phyloP scores from a whole-genome alignment of 2,329 filamentous ascomycete genomes.

The Pseudocercospora fuligena region DNA sequence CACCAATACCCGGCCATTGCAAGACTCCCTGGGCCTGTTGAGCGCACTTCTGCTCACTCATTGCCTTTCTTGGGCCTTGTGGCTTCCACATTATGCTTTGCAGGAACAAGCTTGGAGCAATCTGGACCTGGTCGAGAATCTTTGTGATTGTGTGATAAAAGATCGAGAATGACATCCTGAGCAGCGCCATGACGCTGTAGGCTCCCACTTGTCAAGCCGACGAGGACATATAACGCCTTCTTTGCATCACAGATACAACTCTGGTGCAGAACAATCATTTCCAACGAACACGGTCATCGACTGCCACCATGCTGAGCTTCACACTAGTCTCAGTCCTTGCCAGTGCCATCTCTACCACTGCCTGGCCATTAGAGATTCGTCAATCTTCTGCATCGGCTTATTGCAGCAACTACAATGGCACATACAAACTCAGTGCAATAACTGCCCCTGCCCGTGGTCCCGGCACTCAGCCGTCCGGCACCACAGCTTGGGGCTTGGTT shows the following conservation, averaged over 20 bases:
- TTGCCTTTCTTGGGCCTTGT: neutral
- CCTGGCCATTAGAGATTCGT: constrained; percentile 11
- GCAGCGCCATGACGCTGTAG: neutral
- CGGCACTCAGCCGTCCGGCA: constrained; percentile 11
- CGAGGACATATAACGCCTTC: neutral
- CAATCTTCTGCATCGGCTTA: constrained; percentile 23
- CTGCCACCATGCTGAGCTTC: neutral
- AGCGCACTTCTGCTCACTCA: neutral
- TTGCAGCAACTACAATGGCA: constrained; percentile 25
- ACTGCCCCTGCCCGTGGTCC: constrained; percentile 17
- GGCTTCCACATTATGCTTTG: constrained; percentile 2
- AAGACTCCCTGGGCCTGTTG: neutral
- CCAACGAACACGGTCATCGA: neutral
- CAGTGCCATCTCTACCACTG: neutral
- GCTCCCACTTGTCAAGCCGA: neutral
- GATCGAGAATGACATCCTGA: neutral
- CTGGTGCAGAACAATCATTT: neutral
- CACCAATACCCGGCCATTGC: neutral
- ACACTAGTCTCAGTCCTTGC: neutral
- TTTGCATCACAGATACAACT: neutral
- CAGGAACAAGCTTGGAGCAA: neutral
- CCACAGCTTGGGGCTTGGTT: constrained; percentile 21
- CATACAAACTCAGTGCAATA: constrained; percentile 25
- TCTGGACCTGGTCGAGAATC: neutral
- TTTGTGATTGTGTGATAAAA: neutral